Percentiles rank a stretch among this genome's conserved stretches.
Conservation (phyloP, 108 stramenopile species). For the Skeletonema costatum region DNA sequence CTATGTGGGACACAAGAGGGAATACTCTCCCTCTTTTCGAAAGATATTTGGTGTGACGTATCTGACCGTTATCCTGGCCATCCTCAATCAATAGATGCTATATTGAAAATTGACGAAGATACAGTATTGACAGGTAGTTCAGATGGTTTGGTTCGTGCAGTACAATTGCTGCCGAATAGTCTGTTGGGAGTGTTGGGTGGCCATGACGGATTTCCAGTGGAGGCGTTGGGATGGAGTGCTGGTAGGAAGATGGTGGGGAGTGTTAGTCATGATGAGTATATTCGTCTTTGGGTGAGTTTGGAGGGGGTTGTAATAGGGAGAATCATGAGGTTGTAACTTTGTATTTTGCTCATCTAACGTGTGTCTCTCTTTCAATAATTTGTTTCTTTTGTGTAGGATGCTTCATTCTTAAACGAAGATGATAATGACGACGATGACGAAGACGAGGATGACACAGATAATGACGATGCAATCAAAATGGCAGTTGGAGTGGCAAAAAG, state of each 20-base stretch:
- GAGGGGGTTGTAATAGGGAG: not conserved
- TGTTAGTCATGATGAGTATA: slow-evolving; percentile 70
- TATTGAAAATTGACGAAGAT: slow-evolving; percentile 94
- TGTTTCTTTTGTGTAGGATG: slow-evolving; percentile 41
- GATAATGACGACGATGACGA: slow-evolving; percentile 54
- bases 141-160: slow-evolving; percentile 93
- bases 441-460: slow-evolving; percentile 12
- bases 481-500: not conserved
- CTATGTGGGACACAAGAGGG: slow-evolving; percentile 91
- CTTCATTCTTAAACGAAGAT: slow-evolving; percentile 66
- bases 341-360: not conserved
- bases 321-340: not conserved
- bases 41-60: slow-evolving; percentile 94
- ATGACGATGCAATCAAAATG: not conserved
- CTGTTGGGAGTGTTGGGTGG: slow-evolving; percentile 91
- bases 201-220: slow-evolving; percentile 92
- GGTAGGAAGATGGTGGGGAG: slow-evolving; percentile 81
- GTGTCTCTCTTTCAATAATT: not conserved
- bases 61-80: slow-evolving; percentile 94
- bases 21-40: slow-evolving; percentile 82
- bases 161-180: slow-evolving; percentile 89
- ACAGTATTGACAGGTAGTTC: slow-evolving; percentile 94
- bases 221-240: slow-evolving; percentile 77
- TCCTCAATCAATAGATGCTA: slow-evolving; percentile 85
- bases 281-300: slow-evolving; percentile 60